Evolutionary conservation across 1,284 basidiomycete species (phyloP).

Genomic region (Tylopilus orsonianus): DNA sequence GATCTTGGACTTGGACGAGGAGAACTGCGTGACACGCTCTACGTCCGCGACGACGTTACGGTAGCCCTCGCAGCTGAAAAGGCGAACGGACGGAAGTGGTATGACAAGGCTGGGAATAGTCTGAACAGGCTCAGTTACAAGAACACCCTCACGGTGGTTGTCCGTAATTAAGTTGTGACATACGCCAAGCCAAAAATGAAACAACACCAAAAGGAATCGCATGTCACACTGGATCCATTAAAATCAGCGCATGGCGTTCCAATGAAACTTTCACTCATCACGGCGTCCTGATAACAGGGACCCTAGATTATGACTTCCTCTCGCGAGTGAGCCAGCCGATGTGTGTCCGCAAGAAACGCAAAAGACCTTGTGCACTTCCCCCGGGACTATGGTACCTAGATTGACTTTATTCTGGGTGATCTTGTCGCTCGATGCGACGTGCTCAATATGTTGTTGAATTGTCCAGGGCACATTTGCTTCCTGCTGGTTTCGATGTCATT

Average conservation of each 20-base stretch:
- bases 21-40: too few relatives aligned
- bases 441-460: not conserved
- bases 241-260: too few relatives aligned
- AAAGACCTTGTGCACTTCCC: constrained; percentile 1
- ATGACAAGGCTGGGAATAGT: too few relatives aligned
- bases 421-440: not conserved
- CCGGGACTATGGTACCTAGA: not conserved
- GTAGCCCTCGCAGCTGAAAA: too few relatives aligned
- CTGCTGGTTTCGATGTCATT: not conserved
- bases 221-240: too few relatives aligned
- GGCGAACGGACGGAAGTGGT: too few relatives aligned
- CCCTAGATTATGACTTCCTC: not conserved
- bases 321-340: not conserved
- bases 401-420: not conserved
- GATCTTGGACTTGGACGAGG: too few relatives aligned
- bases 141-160: too few relatives aligned
- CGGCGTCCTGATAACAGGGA: not conserved
- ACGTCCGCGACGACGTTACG: too few relatives aligned
- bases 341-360: not conserved
- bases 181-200: not conserved
- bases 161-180: too few relatives aligned
- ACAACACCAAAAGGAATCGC: too few relatives aligned
- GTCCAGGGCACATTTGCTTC: not conserved
- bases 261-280: not conserved
- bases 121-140: too few relatives aligned